Percentiles rank a stretch among this genome's conserved stretches.
Evolutionary conservation across 768 basidiomycete genomes (phyloP).

Genomic region (Agrocybe praecox): DNA sequence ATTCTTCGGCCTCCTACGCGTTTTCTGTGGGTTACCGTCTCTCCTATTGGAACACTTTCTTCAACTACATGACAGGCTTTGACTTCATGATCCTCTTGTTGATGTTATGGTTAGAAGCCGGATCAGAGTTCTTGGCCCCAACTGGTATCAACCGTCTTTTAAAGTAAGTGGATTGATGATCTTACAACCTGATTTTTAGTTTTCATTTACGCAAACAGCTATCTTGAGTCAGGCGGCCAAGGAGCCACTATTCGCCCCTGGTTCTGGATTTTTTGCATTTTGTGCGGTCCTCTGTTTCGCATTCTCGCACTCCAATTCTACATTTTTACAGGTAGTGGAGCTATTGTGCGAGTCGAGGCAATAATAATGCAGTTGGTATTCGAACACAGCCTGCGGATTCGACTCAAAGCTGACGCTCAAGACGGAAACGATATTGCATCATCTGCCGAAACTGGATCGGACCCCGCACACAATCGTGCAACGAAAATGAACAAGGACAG

Average conservation of each 20-base stretch:
- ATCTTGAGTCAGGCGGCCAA: not conserved
- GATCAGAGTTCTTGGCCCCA: conserved; percentile 1
- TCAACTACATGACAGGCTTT: conserved; percentile 2
- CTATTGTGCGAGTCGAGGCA: conserved; percentile 39
- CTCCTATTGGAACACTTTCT: not conserved
- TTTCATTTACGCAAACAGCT: not conserved
- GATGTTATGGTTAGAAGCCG: not conserved
- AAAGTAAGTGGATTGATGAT: not conserved
- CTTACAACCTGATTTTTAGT: not conserved
- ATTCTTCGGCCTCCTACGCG: conserved; percentile 43
- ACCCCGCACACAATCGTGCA: too few species aligned
- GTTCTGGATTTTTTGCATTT: not conserved
- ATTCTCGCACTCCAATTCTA: conserved; percentile 61
- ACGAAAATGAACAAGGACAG: not conserved
- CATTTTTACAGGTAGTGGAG: conserved; percentile 49
- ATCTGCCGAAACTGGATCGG: too few species aligned
- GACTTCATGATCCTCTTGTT: conserved; percentile 23
- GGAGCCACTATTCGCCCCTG: not conserved
- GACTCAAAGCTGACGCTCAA: conserved; percentile 49
- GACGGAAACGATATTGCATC: not conserved
- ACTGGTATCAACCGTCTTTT: conserved; percentile 10
- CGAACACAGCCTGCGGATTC: conserved; percentile 58
- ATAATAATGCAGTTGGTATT: conserved; percentile 44
- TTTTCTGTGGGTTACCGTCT: conserved; percentile 25
- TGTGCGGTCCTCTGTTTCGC: conserved; percentile 28